Conservation (phyloP, 352 stramenopile genomes). For the Globisporangium echinulatum region DNA sequence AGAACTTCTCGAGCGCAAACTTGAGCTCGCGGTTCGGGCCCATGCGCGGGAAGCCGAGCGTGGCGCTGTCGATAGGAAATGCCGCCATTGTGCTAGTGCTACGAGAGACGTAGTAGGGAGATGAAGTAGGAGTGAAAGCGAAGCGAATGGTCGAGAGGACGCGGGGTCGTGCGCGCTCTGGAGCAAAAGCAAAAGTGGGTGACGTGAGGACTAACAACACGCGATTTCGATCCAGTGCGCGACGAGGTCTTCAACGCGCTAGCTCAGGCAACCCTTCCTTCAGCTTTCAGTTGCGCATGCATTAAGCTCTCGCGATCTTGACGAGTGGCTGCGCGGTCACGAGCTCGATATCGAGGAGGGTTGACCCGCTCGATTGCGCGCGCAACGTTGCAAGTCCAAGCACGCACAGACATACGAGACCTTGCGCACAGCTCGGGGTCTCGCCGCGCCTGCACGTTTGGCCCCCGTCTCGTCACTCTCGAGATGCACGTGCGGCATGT, state of each 20-base stretch:
- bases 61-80: constrained; percentile 60
- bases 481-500: constrained; percentile 4
- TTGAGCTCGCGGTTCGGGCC: constrained; percentile 92
- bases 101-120: not conserved
- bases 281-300: not conserved
- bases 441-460: not conserved
- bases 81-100: constrained; percentile 22
- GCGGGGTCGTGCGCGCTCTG: constrained; percentile 13
- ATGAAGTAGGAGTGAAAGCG: constrained; percentile 6
- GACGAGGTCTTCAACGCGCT: not conserved
- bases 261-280: no score
- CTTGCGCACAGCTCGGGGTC: not conserved
- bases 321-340: not conserved
- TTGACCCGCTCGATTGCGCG: not conserved
- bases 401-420: not conserved
- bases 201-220: not conserved
- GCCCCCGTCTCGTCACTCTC: not conserved
- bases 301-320: not conserved
- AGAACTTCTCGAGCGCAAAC: constrained; percentile 92
- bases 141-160: constrained; percentile 28
- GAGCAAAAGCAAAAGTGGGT: constrained; percentile 61
- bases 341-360: not conserved
- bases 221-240: not conserved
- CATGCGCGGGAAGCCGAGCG: constrained; percentile 90
- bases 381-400: not conserved